Percentiles rank a stretch among this genome's conserved stretches.
Conservation (phyloP, 306 rosid species). For the Heteromeles arbutifolia region DNA sequence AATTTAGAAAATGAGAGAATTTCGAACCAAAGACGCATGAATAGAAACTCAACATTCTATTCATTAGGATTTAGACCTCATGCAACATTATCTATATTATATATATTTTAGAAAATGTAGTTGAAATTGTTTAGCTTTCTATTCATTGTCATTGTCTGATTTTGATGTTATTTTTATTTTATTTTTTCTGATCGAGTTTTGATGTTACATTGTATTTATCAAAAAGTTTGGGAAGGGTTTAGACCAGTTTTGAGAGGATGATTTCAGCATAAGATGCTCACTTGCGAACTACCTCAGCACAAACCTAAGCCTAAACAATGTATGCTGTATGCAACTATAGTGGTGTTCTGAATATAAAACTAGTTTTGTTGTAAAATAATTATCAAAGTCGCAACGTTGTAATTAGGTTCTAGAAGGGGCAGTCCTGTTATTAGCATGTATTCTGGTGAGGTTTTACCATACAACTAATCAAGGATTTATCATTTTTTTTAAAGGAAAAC, state of each 20-base stretch:
- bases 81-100: slow-evolving; percentile 5
- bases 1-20: no score
- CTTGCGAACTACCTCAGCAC: slow-evolving; percentile 48
- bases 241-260: slow-evolving; percentile 19
- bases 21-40: no score
- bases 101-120: slow-evolving; percentile 11
- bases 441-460: background rate
- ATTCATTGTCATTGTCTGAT: slow-evolving; percentile 23
- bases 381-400: background rate
- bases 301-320: slow-evolving; percentile 25
- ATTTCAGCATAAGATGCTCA: slow-evolving; percentile 42
- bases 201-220: no score
- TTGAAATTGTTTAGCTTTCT: slow-evolving; percentile 19
- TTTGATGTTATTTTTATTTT: no score
- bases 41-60: no score
- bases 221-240: no score
- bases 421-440: background rate
- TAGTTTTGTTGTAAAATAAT: background rate
- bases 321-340: slow-evolving; percentile 1
- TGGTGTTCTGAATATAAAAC: background rate
- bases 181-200: no score
- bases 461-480: no score
- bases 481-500: no score
- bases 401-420: background rate
- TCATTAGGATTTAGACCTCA: no score